Conservation (phyloP, 2,329 filamentous ascomycete genomes). For the Pseudogymnoascus sp. region DNA sequence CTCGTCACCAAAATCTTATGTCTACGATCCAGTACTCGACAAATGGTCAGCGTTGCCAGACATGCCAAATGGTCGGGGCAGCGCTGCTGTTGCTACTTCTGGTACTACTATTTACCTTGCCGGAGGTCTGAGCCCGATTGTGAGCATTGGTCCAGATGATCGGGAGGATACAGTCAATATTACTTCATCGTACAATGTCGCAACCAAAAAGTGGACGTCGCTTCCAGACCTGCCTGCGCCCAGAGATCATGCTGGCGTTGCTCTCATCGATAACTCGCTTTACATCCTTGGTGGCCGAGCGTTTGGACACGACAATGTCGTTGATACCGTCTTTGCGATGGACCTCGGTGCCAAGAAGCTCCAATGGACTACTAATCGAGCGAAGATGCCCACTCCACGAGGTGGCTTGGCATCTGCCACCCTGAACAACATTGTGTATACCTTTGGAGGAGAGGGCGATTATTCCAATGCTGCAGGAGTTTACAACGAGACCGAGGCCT, state of each 20-base stretch:
- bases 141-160: no score
- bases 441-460: slow-evolving; percentile 35
- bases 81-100: no score
- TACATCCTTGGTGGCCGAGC: slow-evolving; percentile 25
- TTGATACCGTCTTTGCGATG: slow-evolving; percentile 31
- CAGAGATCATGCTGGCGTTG: slow-evolving; percentile 30
- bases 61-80: no score
- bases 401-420: slow-evolving; percentile 28
- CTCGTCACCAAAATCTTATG: no score
- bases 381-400: slow-evolving; percentile 32
- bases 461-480: slow-evolving; percentile 18
- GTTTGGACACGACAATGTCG: slow-evolving; percentile 27
- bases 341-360: slow-evolving; percentile 25
- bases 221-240: slow-evolving; percentile 30
- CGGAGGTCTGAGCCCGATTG: no score
- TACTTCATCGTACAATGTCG: slow-evolving; percentile 28
- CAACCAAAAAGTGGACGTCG: slow-evolving; percentile 22
- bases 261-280: slow-evolving; percentile 28
- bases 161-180: no score
- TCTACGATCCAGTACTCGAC: no score
- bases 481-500: slow-evolving; percentile 28
- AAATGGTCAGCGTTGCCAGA: no score
- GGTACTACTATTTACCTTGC: no score
- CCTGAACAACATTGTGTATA: slow-evolving; percentile 27
- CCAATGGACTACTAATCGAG: slow-evolving; percentile 24